Base-by-base conservation (phyloP, 371 early-diverging fungal species). In the Cokeromyces recurvatus region DNA sequence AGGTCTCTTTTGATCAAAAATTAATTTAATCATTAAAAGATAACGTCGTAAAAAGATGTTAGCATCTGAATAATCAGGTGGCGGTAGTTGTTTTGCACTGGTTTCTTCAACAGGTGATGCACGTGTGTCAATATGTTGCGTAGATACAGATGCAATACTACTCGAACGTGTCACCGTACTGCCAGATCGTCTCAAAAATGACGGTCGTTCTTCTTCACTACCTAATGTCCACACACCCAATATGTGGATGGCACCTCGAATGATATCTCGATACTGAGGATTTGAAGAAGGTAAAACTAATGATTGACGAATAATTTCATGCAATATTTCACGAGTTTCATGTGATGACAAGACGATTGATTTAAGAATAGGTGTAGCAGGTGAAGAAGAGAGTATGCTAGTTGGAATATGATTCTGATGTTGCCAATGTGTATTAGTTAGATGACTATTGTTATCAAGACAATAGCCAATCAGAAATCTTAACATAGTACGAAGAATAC, bases 281-380 rank as follows among this genome's bases (percentile, higher is more conserved):
- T 76, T 73, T 2, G 64, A 60, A 39, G 64, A 57, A 46, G 89
- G 87, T 16, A 87, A 47, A 22, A 81, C 51, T 9, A 90, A 54
- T 2, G 82, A 69, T 48, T 90, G 91, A 22, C 86, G 68, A 4
- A 90, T 50, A 37, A 86, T 69, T 55, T 92, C 92, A 55, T 89
- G 87, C 15, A 88, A 69, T 50, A 87, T 76, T 52, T 88, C 88
- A 4, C 89, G 67, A 19, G 82, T 86, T 50, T 77, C 78, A 19
- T 81, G 76, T 0, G 79, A 74, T 2, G 77, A 76, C 1, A 86
- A 58, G 2, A 92, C 72, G 24, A 89, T 80, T 2, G 81, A 80
- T 52, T 82, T 84, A 12, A 84, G 56, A 21, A 86, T 82, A 1
- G 84, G 83, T 8, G 77, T 81, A 2, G 86, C 83, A 2, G 83